Percentiles rank a stretch among this genome's conserved stretches.
Conservation (phyloP, 2,329 filamentous ascomycete genomes). For the Elsinoe australis region DNA sequence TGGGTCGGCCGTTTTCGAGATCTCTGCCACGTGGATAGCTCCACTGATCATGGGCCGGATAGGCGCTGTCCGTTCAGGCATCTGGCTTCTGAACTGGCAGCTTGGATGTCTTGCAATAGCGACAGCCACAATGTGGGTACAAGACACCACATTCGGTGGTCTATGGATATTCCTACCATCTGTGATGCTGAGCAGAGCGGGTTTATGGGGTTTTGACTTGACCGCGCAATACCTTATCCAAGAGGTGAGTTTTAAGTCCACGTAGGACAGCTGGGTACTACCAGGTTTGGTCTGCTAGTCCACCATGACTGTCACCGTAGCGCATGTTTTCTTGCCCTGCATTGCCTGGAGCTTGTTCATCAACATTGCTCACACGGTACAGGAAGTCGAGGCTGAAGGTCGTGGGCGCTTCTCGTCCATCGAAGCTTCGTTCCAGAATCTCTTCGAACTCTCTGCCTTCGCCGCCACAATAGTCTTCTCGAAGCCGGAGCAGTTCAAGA, state of each 20-base stretch:
- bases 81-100: constrained; percentile 66
- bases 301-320: too few species aligned
- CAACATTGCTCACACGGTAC: constrained; percentile 18
- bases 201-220: constrained; percentile 44
- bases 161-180: constrained; percentile 32
- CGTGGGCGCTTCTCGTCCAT: constrained; percentile 63
- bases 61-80: constrained; percentile 52
- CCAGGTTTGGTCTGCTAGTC: too few species aligned
- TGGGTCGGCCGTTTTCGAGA: constrained; percentile 48
- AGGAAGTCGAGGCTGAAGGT: constrained; percentile 31
- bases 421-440: constrained; percentile 60
- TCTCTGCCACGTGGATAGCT: constrained; percentile 54
- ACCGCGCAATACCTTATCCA: constrained; percentile 41
- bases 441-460: constrained; percentile 63
- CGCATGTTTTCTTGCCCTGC: too few species aligned
- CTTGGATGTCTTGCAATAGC: constrained; percentile 45
- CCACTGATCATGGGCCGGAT: constrained; percentile 48
- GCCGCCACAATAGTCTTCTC: constrained; percentile 58
- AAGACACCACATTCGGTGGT: constrained; percentile 18
- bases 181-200: constrained; percentile 36
- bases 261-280: too few species aligned
- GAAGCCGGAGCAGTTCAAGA: constrained; percentile 56
- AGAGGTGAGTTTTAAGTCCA: constrained; percentile 32
- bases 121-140: constrained; percentile 30
- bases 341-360: neutral